Base-by-base conservation (phyloP, 345 rosid genomes). In the Brassica incana region DNA sequence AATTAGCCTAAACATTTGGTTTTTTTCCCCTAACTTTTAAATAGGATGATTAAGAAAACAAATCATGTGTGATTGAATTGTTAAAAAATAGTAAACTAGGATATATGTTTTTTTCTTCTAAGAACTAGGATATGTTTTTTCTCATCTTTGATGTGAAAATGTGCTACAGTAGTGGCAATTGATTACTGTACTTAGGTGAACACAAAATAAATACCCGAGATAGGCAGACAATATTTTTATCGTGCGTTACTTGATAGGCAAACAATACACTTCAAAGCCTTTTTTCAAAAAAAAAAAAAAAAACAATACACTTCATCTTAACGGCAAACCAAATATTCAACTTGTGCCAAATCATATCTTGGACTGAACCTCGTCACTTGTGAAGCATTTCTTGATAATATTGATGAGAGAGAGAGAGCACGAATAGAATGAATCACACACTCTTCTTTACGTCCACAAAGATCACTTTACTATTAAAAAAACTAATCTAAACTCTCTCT, bases 341-440 rank as follows among this genome's bases (percentile, higher is more conserved):
- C 35, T 65, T 33, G 25, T 25, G 20, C 29, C 69, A 16, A 16
- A 36, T 2, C 45, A 8, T 33, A 16, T 64, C 40, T 33, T 65
- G 45, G 50, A 45, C 12, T 8, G 29, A 65, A 36, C 14, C 50
- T 6, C 18, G 18, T 62, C 9, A 62, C 36, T 5, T 30, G 40
- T 30, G 40, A 30, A 62, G 36, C 38, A 30, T 4, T 50, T 71
- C 29, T 69, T 56, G 15, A 59, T 23, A 8, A 14, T 69, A 52
- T 70, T 69, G 63, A 15, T 16, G 74, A 45, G 8, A 48, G 1
- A 30, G 8, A 30, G 8, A 54, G n/a, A 66, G 63, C 78, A 77
- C 52, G 35, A 60, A 61, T 14, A 14, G 4, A 40, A 6, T 77
- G 74, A 79, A 67, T 40, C 52, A 78, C 18, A 74, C 4, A 79